These are phyloP conservation scores for Verticillium tricorpus DNA, from an alignment of 2,329 filamentous ascomycete genomes.

Conservation along the genomic window DNA sequence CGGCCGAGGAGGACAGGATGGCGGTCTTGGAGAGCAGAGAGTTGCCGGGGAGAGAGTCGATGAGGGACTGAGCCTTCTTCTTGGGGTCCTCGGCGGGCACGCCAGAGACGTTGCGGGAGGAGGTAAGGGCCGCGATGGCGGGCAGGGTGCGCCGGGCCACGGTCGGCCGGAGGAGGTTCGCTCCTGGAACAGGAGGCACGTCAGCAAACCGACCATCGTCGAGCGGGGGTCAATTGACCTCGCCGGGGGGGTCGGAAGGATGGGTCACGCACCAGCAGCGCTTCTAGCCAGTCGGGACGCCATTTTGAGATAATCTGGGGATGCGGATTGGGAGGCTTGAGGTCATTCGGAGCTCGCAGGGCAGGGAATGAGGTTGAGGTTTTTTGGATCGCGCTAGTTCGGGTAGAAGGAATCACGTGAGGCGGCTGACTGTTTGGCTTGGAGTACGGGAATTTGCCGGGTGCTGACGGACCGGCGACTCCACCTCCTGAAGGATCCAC, in stretches of 20 bases:
- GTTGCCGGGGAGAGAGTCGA: constrained; percentile 90
- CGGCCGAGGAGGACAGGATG: constrained; percentile 89
- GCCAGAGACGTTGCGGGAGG: constrained; percentile 66
- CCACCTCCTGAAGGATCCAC: background rate
- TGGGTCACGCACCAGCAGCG: constrained; percentile 74
- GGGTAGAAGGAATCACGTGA: constrained; percentile 35
- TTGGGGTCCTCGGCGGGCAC: constrained; percentile 85
- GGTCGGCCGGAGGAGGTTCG: constrained; percentile 82
- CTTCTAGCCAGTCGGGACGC: constrained; percentile 95
- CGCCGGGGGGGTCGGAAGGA: constrained; percentile 12
- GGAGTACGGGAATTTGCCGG: constrained; percentile 21
- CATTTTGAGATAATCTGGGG: constrained; percentile 71
- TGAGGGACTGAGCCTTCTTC: constrained; percentile 92
- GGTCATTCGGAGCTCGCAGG: constrained; percentile 36
- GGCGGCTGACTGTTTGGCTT: constrained; percentile 11
- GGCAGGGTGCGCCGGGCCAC: constrained; percentile 71
- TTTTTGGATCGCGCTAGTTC: constrained; percentile 40
- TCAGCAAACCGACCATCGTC: constrained; percentile 5
- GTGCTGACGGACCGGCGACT: constrained; percentile 1
- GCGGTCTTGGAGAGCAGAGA: constrained; percentile 93
- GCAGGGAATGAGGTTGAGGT: constrained; percentile 40
- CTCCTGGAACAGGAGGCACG: constrained; percentile 51
- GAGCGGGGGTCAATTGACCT: constrained; percentile 30
- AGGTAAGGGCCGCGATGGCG: constrained; percentile 64
- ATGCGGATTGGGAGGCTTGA: constrained; percentile 43